Evolutionary conservation across 225 moss, liverwort and hornwort genomes (phyloP).

Genomic region (Rhytidiadelphus loreus): DNA sequence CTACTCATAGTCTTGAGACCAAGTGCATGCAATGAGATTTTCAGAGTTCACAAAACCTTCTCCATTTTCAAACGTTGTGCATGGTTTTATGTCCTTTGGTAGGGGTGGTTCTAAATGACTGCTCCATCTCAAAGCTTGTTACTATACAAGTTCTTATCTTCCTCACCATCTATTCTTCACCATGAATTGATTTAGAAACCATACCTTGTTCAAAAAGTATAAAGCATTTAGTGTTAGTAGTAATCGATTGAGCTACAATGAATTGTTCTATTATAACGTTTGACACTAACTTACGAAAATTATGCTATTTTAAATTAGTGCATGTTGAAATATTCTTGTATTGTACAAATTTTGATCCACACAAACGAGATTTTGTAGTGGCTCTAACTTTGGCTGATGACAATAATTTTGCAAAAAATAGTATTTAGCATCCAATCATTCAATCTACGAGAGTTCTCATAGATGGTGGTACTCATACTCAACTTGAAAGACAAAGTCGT

Average conservation of each 20-base stretch:
- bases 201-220: not conserved
- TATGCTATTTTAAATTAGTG: not conserved
- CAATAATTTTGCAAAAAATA: not conserved
- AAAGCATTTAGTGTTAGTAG: not conserved
- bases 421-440: not conserved
- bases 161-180: accelerated
- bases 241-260: not conserved
- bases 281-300: not conserved
- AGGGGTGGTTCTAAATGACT: too few relatives aligned
- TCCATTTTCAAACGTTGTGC: too few relatives aligned
- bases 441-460: accelerated
- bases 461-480: not conserved
- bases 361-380: not conserved
- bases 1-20: too few relatives aligned
- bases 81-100: too few relatives aligned
- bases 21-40: too few relatives aligned
- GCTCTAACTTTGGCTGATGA: not conserved
- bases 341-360: not conserved
- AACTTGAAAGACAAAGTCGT: not conserved
- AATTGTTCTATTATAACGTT: not conserved
- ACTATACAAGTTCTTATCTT: too few relatives aligned
- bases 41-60: too few relatives aligned
- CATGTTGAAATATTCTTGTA: not conserved
- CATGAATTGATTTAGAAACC: accelerated
- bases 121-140: too few relatives aligned